A percentile compares a stretch with the other conserved stretches of the same genome.
Evolutionary conservation across 352 stramenopile genomes (phyloP).

Genomic region (Thraustotheca clavata): DNA sequence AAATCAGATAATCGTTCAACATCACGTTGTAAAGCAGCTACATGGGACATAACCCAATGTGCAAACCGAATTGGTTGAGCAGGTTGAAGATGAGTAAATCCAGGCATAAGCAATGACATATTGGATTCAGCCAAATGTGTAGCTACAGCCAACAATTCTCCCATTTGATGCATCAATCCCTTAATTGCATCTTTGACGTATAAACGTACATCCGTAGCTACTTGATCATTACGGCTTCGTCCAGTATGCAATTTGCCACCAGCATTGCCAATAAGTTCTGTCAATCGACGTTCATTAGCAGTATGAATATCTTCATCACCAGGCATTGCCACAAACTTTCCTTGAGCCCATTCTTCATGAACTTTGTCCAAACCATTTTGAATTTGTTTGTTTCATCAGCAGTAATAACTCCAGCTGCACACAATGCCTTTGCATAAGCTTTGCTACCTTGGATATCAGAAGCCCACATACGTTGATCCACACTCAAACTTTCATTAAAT

Average conservation of each 20-base stretch:
- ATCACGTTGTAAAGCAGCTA: constrained; percentile 90
- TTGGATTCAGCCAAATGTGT: constrained; percentile 85
- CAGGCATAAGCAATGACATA: constrained; percentile 96
- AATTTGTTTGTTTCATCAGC: constrained; percentile 79
- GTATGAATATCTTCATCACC: constrained; percentile 99
- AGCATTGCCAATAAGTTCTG: constrained; percentile 93
- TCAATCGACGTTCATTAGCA: constrained; percentile 97
- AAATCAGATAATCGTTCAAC: constrained; percentile 90
- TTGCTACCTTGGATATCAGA: constrained; percentile 95
- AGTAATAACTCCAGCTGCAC: constrained; percentile 90
- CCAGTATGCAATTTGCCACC: constrained; percentile 97
- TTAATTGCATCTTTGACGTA: constrained; percentile 83
- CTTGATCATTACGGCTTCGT: constrained; percentile 96
- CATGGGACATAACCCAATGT: constrained; percentile 97
- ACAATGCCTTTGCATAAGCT: constrained; percentile 90
- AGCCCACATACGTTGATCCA: constrained; percentile 96
- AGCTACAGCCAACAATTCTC: constrained; percentile 85
- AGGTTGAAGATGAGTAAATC: constrained; percentile 98
- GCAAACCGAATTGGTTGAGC: constrained; percentile 97
- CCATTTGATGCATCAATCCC: constrained; percentile 41
- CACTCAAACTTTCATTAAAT: constrained; percentile 97
- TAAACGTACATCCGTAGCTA: constrained; percentile 95
- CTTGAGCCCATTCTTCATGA: constrained; percentile 78
- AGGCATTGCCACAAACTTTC: constrained; percentile 80
- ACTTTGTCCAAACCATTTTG: constrained; percentile 82